Percentiles rank a stretch among this genome's conserved stretches.
phyloP scores from a whole-genome alignment of 2,329 filamentous ascomycete species.

The Helotiales sp. region DNA sequence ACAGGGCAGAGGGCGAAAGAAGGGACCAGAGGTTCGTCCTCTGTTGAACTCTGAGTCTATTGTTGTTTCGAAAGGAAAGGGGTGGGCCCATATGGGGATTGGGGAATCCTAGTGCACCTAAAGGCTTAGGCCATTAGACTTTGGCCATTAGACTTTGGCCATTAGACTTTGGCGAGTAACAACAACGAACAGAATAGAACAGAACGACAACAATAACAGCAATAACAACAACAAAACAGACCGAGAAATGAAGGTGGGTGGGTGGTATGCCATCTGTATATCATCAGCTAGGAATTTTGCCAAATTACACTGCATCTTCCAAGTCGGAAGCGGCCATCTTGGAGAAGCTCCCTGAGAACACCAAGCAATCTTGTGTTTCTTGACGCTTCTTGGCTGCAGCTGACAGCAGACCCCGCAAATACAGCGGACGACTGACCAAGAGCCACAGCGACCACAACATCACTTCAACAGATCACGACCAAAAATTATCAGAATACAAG shows the following conservation, averaged over 20 bases:
- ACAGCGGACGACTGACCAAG: not conserved
- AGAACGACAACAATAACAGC: not conserved
- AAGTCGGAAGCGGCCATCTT: not conserved
- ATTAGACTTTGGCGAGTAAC: not conserved
- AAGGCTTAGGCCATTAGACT: not conserved
- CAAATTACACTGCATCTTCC: slow-evolving; percentile 6
- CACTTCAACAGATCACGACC: slow-evolving; percentile 1
- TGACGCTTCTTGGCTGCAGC: slow-evolving; percentile 10
- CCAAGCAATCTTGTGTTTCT: slow-evolving; percentile 15
- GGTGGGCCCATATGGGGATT: not conserved
- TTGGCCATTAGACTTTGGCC: not conserved
- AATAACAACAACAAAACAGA: not conserved
- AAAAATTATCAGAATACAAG: not conserved
- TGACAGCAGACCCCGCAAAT: slow-evolving; percentile 1
- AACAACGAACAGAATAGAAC: not conserved
- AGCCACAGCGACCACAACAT: not conserved
- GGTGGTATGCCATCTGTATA: not conserved
- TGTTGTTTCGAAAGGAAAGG: slow-evolving; percentile 4
- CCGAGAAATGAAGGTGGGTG: not conserved
- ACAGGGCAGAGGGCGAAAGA: not conserved
- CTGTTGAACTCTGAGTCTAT: not conserved
- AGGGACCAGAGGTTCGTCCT: slow-evolving; percentile 8
- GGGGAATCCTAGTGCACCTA: not conserved
- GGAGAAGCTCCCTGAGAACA: not conserved
- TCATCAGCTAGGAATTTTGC: not conserved